phyloP scores from a whole-genome alignment of 257 asterid genomes.

The Plantago elongata region DNA sequence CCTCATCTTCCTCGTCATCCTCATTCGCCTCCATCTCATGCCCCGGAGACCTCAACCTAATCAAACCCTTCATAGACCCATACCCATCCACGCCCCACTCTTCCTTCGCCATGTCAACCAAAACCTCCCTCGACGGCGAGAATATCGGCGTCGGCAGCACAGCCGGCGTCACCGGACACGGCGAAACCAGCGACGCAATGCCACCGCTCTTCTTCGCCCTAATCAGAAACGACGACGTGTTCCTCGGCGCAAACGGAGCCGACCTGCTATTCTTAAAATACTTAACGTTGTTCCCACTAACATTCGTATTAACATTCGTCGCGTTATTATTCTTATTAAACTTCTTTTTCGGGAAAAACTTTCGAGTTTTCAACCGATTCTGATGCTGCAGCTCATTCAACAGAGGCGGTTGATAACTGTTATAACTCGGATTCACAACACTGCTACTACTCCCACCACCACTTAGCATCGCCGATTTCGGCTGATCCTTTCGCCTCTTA shows the following conservation, averaged over 20 bases:
- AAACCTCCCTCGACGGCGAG: constrained; percentile 74
- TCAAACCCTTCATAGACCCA: constrained; percentile 83
- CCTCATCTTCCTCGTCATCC: constrained; percentile 63
- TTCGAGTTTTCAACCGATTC: constrained; percentile 58
- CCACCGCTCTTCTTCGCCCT: constrained; percentile 83
- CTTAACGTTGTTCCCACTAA: constrained; percentile 22
- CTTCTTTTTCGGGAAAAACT: constrained; percentile 51
- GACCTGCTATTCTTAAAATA: constrained; percentile 34
- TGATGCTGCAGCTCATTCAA: constrained; percentile 60
- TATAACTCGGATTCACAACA: constrained; percentile 30
- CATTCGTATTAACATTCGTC: constrained; percentile 3
- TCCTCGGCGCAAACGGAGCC: constrained; percentile 67
- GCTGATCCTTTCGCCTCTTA: constrained; percentile 48
- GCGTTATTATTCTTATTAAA: constrained; percentile 28
- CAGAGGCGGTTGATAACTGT: constrained; percentile 56
- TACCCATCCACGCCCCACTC: constrained; percentile 94
- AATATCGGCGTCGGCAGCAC: constrained; percentile 74
- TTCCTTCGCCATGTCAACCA: constrained; percentile 80
- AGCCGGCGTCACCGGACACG: constrained; percentile 71
- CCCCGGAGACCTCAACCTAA: constrained; percentile 73
- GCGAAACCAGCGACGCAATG: constrained; percentile 71
- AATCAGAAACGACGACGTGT: constrained; percentile 58
- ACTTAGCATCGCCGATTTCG: constrained; percentile 29
- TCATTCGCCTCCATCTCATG: constrained; percentile 45
- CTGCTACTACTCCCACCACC: constrained; percentile 14